A percentile compares a stretch with the other conserved stretches of the same genome.
Evolutionary conservation across 129 eudicot species (phyloP).

Genomic region (Deinandra increscens): DNA sequence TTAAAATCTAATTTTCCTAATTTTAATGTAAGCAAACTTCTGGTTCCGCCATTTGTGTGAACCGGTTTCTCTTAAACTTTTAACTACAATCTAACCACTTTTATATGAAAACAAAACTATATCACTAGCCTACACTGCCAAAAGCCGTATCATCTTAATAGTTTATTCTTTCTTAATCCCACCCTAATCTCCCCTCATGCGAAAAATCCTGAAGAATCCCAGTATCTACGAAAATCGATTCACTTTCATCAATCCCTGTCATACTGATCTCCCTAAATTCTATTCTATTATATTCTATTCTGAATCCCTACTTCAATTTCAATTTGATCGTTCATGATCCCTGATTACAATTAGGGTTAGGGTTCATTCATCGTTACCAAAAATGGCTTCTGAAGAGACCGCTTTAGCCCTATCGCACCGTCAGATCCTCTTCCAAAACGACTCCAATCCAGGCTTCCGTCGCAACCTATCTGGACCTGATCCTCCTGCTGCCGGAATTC

Average conservation of each 20-base stretch:
- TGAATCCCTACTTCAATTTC: slow-evolving; percentile 17
- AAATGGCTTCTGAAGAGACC: slow-evolving; percentile 55
- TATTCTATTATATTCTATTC: too few relatives aligned
- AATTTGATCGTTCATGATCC: slow-evolving; percentile 13
- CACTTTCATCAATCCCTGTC: background rate
- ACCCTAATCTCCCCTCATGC: too few relatives aligned
- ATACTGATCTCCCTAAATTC: slow-evolving; percentile 4
- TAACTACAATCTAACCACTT: too few relatives aligned
- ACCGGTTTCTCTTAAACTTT: too few relatives aligned
- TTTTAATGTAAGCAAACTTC: too few relatives aligned
- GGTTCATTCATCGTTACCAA: background rate
- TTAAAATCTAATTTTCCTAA: too few relatives aligned
- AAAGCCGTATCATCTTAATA: too few relatives aligned
- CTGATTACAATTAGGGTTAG: slow-evolving; percentile 30
- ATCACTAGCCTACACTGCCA: too few relatives aligned
- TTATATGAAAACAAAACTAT: too few relatives aligned
- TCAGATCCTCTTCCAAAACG: slow-evolving; percentile 51
- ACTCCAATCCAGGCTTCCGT: slow-evolving; percentile 33
- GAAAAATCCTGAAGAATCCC: too few relatives aligned
- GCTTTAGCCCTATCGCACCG: slow-evolving; percentile 36
- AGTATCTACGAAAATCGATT: slow-evolving; percentile 15
- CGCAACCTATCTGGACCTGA: slow-evolving; percentile 24
- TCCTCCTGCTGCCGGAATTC: slow-evolving; percentile 20
- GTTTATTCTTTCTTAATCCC: too few relatives aligned
- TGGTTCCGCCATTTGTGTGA: too few relatives aligned